Evolutionary conservation across 1,284 basidiomycete genomes (phyloP).

Genomic region (Trametes polyzona): DNA sequence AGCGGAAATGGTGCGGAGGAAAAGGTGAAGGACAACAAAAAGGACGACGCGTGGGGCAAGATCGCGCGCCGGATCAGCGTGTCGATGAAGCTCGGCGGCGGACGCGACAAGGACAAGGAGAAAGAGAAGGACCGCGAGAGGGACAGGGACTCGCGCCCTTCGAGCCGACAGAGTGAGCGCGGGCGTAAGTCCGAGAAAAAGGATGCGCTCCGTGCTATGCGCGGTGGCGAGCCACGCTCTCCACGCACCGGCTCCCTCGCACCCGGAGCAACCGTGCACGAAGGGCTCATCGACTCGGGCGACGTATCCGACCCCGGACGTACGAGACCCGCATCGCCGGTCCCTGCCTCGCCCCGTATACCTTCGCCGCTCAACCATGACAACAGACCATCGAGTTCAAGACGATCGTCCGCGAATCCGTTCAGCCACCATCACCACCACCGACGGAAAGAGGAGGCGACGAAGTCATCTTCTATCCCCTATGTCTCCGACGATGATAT

Average conservation of each 20-base stretch:
- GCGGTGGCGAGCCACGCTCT: slow-evolving; percentile 12
- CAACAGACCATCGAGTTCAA: slow-evolving; percentile 10
- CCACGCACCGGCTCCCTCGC: slow-evolving; percentile 14
- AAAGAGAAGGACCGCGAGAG: slow-evolving; percentile 24
- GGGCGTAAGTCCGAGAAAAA: slow-evolving; percentile 24
- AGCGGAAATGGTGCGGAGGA: slow-evolving; percentile 8
- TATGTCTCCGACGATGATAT: slow-evolving; percentile 59
- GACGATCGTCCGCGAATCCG: slow-evolving; percentile 19
- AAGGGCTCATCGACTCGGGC: slow-evolving; percentile 20
- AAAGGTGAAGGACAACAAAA: slow-evolving; percentile 30
- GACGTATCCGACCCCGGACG: slow-evolving; percentile 13
- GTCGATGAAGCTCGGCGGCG: slow-evolving; percentile 49
- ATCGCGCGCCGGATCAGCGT: slow-evolving; percentile 61
- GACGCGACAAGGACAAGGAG: slow-evolving; percentile 33
- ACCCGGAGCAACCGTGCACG: slow-evolving; percentile 14
- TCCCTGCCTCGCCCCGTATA: slow-evolving; percentile 3
- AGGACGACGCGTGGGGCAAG: slow-evolving; percentile 59
- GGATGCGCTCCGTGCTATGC: slow-evolving; percentile 24
- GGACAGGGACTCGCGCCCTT: slow-evolving; percentile 23
- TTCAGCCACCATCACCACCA: slow-evolving; percentile 22
- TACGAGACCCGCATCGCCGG: slow-evolving; percentile 3
- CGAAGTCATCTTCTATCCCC: slow-evolving; percentile 47
- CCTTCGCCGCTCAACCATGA: slow-evolving; percentile 6
- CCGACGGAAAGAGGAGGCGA: slow-evolving; percentile 8
- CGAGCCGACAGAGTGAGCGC: slow-evolving; percentile 22